phyloP scores from a whole-genome alignment of 1,284 basidiomycete species.

The Cryptococcus amylolentus region DNA sequence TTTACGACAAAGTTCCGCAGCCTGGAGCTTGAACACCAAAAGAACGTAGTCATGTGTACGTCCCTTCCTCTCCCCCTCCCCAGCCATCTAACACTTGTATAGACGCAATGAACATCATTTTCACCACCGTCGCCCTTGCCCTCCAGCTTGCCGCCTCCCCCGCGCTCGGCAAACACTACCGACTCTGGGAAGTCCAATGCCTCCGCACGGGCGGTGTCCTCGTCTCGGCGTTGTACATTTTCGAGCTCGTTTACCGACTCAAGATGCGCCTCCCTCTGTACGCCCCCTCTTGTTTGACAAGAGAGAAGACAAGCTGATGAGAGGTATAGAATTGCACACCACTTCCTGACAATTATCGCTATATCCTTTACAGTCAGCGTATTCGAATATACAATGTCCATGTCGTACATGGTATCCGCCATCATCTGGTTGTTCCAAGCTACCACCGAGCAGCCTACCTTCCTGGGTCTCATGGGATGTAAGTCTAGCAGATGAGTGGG shows the following conservation, averaged over 20 bases:
- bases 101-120: conserved; percentile 27
- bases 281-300: neutral
- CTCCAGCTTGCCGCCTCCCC: conserved; percentile 23
- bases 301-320: neutral
- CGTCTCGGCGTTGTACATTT: conserved; percentile 24
- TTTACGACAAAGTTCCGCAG: conserved; percentile 5
- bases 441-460: conserved; percentile 31
- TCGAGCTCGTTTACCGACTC: conserved; percentile 29
- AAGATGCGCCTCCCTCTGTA: conserved; percentile 29
- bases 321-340: conserved; percentile 22
- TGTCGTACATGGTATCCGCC: conserved; percentile 13
- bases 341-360: conserved; percentile 27
- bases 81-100: neutral
- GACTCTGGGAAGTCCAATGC: conserved; percentile 14
- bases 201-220: conserved; percentile 20
- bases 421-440: conserved; percentile 34
- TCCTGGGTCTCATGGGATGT: conserved; percentile 30
- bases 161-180: conserved; percentile 15
- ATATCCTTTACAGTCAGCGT: conserved; percentile 21
- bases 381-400: conserved; percentile 23
- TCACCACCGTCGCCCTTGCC: conserved; percentile 26
- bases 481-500: neutral
- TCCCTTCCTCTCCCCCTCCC: neutral
- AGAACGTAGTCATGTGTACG: conserved; percentile 31
- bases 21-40: conserved; percentile 16